Conservation (phyloP, 140 eudicot species). For the Flaveria floridana region DNA sequence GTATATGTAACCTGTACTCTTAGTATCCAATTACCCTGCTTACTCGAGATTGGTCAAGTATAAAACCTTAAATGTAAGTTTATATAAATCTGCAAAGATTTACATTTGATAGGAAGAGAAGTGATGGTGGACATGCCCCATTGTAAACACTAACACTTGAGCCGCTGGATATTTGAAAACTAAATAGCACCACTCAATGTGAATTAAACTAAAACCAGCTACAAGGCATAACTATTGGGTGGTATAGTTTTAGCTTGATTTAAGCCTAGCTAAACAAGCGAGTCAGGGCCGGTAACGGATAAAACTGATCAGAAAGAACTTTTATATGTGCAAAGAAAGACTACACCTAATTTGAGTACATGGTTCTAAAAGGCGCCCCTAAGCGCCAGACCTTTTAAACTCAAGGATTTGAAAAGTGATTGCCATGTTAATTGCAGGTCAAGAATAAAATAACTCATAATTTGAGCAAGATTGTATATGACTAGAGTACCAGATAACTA, state of each 20-base stretch:
- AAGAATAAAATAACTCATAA: background rate
- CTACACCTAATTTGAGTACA: too few relatives aligned
- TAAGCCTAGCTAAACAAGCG: too few relatives aligned
- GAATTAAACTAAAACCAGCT: background rate
- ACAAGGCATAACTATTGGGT: background rate
- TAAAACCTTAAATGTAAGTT: too few relatives aligned
- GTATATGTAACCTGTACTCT: too few relatives aligned
- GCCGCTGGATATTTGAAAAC: constrained; percentile 7
- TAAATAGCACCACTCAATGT: background rate
- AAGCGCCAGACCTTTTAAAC: too few relatives aligned
- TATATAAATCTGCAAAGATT: background rate
- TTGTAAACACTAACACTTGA: background rate
- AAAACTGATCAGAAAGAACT: too few relatives aligned
- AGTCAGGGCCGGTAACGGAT: too few relatives aligned
- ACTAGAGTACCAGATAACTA: background rate
- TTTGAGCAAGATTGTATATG: background rate
- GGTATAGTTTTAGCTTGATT: background rate
- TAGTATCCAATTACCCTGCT: too few relatives aligned
- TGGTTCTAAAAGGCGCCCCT: too few relatives aligned
- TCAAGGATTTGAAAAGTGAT: background rate
- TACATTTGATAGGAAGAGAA: background rate
- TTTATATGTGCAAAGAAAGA: too few relatives aligned
- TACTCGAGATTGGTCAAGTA: too few relatives aligned
- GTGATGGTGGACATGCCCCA: background rate
- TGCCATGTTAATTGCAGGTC: background rate